phyloP scores from a whole-genome alignment of 495 filamentous ascomycete species.

The Aspergillus homomorphus region DNA sequence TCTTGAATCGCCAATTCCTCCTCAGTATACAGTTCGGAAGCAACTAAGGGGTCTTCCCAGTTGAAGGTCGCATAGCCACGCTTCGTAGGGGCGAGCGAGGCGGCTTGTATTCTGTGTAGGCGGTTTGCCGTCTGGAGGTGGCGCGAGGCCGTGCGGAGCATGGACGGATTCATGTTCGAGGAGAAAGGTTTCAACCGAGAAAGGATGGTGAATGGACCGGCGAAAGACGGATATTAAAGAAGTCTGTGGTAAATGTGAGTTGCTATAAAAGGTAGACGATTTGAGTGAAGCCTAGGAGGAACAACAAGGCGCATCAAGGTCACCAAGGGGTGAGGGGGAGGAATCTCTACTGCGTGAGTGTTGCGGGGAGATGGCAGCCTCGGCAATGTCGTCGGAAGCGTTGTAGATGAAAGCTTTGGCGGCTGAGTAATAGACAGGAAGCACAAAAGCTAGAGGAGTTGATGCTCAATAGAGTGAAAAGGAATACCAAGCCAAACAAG shows the following conservation, averaged over 20 bases:
- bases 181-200: background rate
- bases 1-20: constrained; percentile 89
- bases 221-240: background rate
- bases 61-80: constrained; percentile 64
- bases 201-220: too few species aligned
- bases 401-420: too few species aligned
- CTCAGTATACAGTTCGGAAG: constrained; percentile 72
- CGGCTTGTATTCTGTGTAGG: constrained; percentile 7
- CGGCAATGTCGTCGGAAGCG: constrained; percentile 14
- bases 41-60: constrained; percentile 86
- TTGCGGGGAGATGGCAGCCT: constrained; percentile 16
- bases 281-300: too few species aligned
- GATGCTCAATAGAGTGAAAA: too few species aligned
- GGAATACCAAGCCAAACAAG: background rate
- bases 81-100: constrained; percentile 10
- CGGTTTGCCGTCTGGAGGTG: constrained; percentile 26
- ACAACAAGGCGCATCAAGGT: background rate
- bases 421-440: background rate
- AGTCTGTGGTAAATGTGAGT: background rate
- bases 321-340: background rate
- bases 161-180: constrained; percentile 36
- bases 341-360: background rate
- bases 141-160: constrained; percentile 38
- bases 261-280: too few species aligned
- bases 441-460: background rate